Base-by-base conservation (phyloP, 2,329 filamentous ascomycete genomes). In the Calonectria multiphialidica region DNA sequence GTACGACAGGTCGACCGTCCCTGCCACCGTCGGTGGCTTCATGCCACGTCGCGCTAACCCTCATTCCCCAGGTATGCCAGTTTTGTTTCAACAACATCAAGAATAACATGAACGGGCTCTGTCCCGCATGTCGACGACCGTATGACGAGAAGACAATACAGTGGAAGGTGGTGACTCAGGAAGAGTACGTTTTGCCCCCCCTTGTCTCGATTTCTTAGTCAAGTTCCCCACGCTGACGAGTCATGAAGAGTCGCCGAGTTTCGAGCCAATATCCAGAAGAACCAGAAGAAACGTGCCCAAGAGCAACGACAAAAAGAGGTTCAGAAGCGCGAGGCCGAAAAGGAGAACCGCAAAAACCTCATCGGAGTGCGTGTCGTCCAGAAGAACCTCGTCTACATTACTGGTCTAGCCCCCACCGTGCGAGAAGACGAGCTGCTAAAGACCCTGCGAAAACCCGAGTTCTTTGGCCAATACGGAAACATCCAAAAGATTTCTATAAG, bases 61-160 rank as follows among this genome's bases (percentile, higher is more conserved):
- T 49, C 21, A 37, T 50, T 13, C 53, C 49, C 49, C 35, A 98
- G 96, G 96, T 99, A 83, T 99, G 97, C 85, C 97, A 99, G 88
- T 99, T 99, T 86, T 99, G 97, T 87, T 99, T 96, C 88, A 98
- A 99, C 86, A 99, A 98, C 83, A 97, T 99, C 83, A 98, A 97
- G 86, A 98, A 94, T 79, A 98, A 98, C 80, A 95, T 98, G 90
- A 98, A 98, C 82, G 96, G 96, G 42, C 90, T 98, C 70, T 99
- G 97, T 84, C 97, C 97, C n/a, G 98, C 98, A 77, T 99, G 97
- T 83, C 92, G 97, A 85, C 91, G 97, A 83, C 93, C 95, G 7
- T 99, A 99, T 84, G 95, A 98, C 83, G 97, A 99, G 78, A 96
- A 96, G 83, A 97, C 95, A 35, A 98, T 99, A 82, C 92, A 98